A percentile compares a stretch with the other conserved stretches of the same genome.
Conservation (phyloP, 2,329 filamentous ascomycete species). For the Huntiella savannae region DNA sequence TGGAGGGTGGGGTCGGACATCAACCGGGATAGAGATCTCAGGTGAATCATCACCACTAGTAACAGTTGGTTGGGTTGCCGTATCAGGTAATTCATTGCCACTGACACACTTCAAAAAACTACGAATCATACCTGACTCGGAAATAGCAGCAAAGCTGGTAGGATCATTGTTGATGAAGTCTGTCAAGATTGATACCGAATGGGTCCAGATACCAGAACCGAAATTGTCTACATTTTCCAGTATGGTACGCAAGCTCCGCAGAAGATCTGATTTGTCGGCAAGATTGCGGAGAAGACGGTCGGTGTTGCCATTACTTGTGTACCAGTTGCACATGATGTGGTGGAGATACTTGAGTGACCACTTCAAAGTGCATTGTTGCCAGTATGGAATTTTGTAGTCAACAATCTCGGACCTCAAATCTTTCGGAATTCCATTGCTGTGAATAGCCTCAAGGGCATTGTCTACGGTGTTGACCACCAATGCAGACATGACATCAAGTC, state of each 20-base stretch:
- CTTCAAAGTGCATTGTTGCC: constrained; percentile 81
- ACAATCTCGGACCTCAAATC: constrained; percentile 59
- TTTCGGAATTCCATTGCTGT: constrained; percentile 50
- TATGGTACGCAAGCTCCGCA: constrained; percentile 61
- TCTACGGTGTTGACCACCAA: constrained; percentile 64
- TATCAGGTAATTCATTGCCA: constrained; percentile 24
- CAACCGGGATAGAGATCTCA: constrained; percentile 13
- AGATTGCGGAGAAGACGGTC: constrained; percentile 81
- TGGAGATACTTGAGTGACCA: constrained; percentile 93
- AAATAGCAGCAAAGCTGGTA: constrained; percentile 89
- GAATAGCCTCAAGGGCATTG: constrained; percentile 46
- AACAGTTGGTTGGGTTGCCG: constrained; percentile 10
- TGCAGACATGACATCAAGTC: constrained; percentile 78
- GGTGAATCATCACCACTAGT: constrained; percentile 2
- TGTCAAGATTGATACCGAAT: constrained; percentile 75
- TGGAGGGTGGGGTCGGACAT: constrained; percentile 33
- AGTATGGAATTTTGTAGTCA: constrained; percentile 85
- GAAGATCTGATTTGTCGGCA: constrained; percentile 75
- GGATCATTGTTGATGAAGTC: constrained; percentile 98
- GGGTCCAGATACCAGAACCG: constrained; percentile 90
- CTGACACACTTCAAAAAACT: constrained; percentile 72
- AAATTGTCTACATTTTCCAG: constrained; percentile 63
- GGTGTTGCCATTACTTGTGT: constrained; percentile 53
- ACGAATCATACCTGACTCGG: constrained; percentile 78
- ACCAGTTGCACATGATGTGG: constrained; percentile 73